phyloP scores from a whole-genome alignment of 495 filamentous ascomycete species.

The Cairneyella variabilis region DNA sequence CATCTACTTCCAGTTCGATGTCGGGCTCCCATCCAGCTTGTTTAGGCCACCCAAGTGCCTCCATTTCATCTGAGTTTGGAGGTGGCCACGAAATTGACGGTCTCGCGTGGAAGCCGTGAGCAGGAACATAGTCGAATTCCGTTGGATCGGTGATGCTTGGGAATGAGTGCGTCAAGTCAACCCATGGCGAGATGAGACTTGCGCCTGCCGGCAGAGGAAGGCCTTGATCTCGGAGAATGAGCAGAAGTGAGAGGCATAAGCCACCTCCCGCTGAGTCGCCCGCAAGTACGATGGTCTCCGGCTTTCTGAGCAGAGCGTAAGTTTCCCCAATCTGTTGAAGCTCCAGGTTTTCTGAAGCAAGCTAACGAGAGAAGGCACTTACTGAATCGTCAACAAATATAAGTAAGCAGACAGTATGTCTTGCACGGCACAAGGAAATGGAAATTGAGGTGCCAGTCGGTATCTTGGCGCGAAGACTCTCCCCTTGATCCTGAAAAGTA shows the following conservation, averaged over 20 bases:
- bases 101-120: conserved; percentile 78
- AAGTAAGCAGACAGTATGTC: conserved; percentile 84
- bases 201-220: conserved; percentile 82
- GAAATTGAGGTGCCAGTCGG: conserved; percentile 79
- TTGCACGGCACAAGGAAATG: conserved; percentile 85
- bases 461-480: conserved; percentile 81
- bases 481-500: conserved; percentile 52
- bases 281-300: conserved; percentile 69
- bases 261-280: conserved; percentile 88
- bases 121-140: conserved; percentile 79
- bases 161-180: conserved; percentile 89
- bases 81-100: conserved; percentile 87
- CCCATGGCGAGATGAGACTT: conserved; percentile 92
- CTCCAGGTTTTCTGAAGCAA: no score
- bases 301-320: conserved; percentile 38
- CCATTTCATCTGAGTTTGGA: conserved; percentile 68
- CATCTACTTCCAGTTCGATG: conserved; percentile 45
- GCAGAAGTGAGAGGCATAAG: conserved; percentile 71
- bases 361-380: neutral
- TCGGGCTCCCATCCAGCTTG: neutral
- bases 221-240: conserved; percentile 48
- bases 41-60: neutral
- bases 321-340: no score
- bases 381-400: conserved; percentile 63
- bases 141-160: conserved; percentile 74